These are phyloP conservation scores for Lindgomyces ingoldianus DNA, from an alignment of 495 filamentous ascomycete species.

Conservation along the genomic window DNA sequence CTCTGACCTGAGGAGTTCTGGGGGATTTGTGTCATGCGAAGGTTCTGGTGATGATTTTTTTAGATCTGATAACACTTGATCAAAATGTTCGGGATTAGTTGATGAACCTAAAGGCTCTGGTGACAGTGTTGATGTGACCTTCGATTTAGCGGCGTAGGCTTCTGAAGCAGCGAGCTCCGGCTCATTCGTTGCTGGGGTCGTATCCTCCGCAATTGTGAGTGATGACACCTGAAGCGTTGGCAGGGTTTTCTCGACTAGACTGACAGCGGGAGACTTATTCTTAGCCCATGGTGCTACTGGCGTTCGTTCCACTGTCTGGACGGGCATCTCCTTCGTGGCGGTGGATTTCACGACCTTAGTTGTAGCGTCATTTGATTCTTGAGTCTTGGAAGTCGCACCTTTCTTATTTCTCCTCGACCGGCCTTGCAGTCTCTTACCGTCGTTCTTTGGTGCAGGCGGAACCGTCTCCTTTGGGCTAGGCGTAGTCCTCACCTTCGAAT, in stretches of 20 bases:
- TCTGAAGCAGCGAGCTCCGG: background rate
- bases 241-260: no score
- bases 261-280: no score
- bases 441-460: no score
- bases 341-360: background rate
- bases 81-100: background rate
- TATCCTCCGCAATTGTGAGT: no score
- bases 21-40: background rate
- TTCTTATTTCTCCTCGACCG: background rate
- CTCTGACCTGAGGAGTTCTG: background rate
- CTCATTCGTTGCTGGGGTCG: background rate
- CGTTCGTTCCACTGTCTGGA: background rate
- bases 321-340: background rate
- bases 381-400: background rate
- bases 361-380: background rate
- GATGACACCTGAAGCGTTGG: no score
- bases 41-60: background rate
- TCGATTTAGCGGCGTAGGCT: background rate
- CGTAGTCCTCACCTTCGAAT: constrained; percentile 75
- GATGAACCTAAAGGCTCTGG: background rate
- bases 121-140: background rate
- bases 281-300: background rate
- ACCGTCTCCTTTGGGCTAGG: constrained; percentile 60
- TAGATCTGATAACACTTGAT: background rate
- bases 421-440: no score